phyloP scores from a whole-genome alignment of 257 asterid genomes.

The Solanum lycopersicoides region DNA sequence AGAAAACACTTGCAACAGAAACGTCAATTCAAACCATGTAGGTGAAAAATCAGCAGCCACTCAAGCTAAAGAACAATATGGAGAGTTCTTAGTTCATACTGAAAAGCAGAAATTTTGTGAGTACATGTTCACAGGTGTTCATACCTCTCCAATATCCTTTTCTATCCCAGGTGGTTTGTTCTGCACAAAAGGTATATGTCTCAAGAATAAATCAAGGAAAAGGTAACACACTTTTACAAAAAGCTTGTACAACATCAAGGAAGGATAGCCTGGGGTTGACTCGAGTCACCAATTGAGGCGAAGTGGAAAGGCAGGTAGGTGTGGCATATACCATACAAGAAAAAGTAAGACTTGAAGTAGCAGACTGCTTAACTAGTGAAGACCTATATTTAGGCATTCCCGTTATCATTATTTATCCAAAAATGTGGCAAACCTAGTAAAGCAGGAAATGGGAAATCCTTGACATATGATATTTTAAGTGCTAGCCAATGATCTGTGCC shows the following conservation, averaged over 20 bases:
- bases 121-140: neutral
- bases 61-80: neutral
- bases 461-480: neutral
- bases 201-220: neutral
- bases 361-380: neutral
- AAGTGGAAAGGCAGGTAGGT: neutral
- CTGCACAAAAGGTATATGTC: slow-evolving; percentile 16
- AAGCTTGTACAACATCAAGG: neutral
- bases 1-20: neutral
- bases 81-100: neutral
- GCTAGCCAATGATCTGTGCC: neutral
- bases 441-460: neutral
- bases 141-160: slow-evolving; percentile 46
- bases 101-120: neutral
- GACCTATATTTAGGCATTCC: neutral
- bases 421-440: neutral
- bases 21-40: neutral
- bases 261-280: neutral
- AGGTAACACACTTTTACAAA: neutral
- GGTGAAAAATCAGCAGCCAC: neutral
- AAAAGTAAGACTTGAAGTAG: neutral
- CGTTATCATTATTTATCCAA: neutral
- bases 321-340: neutral
- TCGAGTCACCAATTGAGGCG: neutral
- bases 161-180: slow-evolving; percentile 16